A percentile compares a stretch with the other conserved stretches of the same genome.
Evolutionary conservation across 1,284 basidiomycete genomes (phyloP).

Genomic region (Ustilago sp.): DNA sequence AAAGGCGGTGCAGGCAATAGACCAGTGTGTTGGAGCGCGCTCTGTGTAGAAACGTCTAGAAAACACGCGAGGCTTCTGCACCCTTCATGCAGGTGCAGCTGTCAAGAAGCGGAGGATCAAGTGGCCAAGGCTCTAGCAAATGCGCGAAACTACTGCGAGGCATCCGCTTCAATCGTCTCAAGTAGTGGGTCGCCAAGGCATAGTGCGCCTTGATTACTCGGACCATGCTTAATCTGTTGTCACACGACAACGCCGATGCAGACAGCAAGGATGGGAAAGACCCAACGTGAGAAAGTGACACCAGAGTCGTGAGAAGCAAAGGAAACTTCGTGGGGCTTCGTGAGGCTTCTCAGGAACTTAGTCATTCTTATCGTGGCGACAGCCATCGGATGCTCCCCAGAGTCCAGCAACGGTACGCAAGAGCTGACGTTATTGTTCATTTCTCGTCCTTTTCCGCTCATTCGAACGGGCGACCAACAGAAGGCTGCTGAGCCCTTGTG

Average conservation of each 20-base stretch:
- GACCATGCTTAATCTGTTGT: not conserved
- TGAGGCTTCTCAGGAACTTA: not conserved
- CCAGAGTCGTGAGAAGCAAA: not conserved
- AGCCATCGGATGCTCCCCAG: not conserved
- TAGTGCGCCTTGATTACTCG: not conserved
- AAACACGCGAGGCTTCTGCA: slow-evolving; percentile 20
- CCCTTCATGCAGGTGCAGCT: slow-evolving; percentile 16
- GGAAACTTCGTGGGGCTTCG: slow-evolving; percentile 23
- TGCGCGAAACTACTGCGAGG: slow-evolving; percentile 1
- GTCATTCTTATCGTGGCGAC: not conserved
- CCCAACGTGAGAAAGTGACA: not conserved
- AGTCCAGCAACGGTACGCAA: not conserved
- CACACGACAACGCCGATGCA: not conserved
- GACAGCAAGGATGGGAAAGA: not conserved
- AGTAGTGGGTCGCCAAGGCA: too few species aligned
- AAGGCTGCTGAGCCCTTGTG: not conserved
- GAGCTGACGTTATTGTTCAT: slow-evolving; percentile 10
- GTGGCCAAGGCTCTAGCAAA: slow-evolving; percentile 2
- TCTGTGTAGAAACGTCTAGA: slow-evolving; percentile 33
- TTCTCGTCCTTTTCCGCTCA: not conserved
- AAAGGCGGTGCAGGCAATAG: not conserved
- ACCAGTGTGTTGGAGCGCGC: not conserved
- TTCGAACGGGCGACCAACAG: not conserved
- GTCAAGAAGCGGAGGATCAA: slow-evolving; percentile 14
- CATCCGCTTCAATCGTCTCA: not conserved